phyloP scores from a whole-genome alignment of 331 rosid genomes.

The Quercus tomentella region DNA sequence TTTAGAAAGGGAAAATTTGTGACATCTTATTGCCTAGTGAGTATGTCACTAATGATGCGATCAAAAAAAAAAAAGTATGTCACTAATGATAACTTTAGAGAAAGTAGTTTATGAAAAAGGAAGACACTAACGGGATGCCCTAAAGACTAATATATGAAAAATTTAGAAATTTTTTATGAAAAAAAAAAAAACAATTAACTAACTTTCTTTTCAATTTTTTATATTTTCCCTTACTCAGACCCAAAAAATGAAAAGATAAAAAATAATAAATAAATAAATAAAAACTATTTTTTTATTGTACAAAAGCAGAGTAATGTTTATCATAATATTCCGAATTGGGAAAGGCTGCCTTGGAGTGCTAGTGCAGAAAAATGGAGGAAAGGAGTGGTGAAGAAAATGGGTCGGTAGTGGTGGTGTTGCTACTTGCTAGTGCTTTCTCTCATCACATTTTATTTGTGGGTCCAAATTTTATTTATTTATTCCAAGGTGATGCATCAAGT shows the following conservation, averaged over 20 bases:
- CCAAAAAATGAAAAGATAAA: constrained; percentile 19
- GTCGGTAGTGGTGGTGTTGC: not conserved
- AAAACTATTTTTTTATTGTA: constrained; percentile 17
- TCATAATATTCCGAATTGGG: constrained; percentile 12
- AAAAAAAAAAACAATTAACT: too few relatives aligned
- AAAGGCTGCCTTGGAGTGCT: not conserved
- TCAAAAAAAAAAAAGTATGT: too few relatives aligned
- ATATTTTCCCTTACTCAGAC: too few relatives aligned
- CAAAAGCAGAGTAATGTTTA: constrained; percentile 15
- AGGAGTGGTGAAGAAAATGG: not conserved
- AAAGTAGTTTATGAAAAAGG: constrained; percentile 8
- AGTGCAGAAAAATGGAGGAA: not conserved
- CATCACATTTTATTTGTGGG: constrained; percentile 15
- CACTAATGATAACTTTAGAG: constrained; percentile 11
- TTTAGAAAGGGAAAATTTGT: not conserved
- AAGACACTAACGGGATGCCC: too few relatives aligned
- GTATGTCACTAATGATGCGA: not conserved
- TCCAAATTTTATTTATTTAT: constrained; percentile 19
- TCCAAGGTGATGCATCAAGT: not conserved
- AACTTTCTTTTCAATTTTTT: too few relatives aligned
- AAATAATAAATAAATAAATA: not conserved
- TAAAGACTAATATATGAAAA: too few relatives aligned
- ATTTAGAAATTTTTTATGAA: too few relatives aligned
- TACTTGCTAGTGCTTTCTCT: not conserved
- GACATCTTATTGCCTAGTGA: constrained; percentile 3